Evolutionary conservation across 2,329 filamentous ascomycete species (phyloP).

Genomic region (Septoria petroselini): DNA sequence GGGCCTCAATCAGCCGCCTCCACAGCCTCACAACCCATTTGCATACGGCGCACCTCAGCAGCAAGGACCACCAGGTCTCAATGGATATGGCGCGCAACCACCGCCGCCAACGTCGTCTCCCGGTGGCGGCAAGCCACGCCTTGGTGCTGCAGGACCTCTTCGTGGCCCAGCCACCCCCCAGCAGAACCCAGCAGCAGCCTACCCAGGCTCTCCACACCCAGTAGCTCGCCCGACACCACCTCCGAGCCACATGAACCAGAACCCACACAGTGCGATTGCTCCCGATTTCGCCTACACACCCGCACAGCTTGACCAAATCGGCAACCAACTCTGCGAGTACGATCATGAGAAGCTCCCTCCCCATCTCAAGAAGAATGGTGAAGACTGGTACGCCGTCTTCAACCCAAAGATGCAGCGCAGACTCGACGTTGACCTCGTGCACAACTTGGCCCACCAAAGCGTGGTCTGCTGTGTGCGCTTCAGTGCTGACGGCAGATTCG

Average conservation of each 20-base stretch:
- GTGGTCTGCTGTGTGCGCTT: constrained; percentile 98
- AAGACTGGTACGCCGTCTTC: constrained; percentile 96
- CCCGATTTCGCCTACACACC: constrained; percentile 35
- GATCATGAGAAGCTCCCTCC: constrained; percentile 81
- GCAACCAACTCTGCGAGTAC: constrained; percentile 76
- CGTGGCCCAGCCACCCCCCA: constrained; percentile 79
- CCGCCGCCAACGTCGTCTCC: constrained; percentile 84
- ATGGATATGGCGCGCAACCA: constrained; percentile 78
- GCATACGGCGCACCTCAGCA: constrained; percentile 56
- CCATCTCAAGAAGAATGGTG: constrained; percentile 81
- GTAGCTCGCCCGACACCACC: constrained; percentile 78
- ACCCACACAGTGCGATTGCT: constrained; percentile 33
- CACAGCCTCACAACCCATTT: constrained; percentile 67
- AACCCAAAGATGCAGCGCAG: constrained; percentile 82
- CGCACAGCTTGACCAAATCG: constrained; percentile 48
- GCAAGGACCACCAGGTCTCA: constrained; percentile 57
- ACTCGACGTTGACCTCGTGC: constrained; percentile 88
- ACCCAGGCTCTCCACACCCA: constrained; percentile 77
- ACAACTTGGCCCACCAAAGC: constrained; percentile 89
- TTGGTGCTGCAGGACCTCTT: constrained; percentile 28
- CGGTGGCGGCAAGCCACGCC: constrained; percentile 67
- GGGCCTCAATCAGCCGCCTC: constrained; percentile 56
- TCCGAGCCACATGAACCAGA: constrained; percentile 31
- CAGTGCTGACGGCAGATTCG: constrained; percentile 90
- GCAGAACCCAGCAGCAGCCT: constrained; percentile 82